Evolutionary conservation across 768 basidiomycete species (phyloP).

Genomic region (Dacryopinax primogenitus): DNA sequence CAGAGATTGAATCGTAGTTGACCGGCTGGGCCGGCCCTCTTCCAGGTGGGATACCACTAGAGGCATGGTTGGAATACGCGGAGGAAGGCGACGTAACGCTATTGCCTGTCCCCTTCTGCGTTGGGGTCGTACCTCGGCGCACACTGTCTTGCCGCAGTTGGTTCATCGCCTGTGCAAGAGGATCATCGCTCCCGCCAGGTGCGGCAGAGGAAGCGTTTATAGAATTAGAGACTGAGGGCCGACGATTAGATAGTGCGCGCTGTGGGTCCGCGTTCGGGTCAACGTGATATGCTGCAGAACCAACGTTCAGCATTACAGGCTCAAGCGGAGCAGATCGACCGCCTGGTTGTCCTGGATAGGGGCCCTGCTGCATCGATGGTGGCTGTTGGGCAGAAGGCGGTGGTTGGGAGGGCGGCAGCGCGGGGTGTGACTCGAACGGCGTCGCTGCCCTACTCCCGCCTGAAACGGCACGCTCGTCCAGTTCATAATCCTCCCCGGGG

Average conservation of each 20-base stretch:
- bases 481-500: not conserved
- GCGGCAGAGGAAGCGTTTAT: constrained; percentile 25
- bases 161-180: constrained; percentile 15
- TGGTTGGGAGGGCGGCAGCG: not conserved
- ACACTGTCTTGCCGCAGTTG: constrained; percentile 11
- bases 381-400: constrained; percentile 8
- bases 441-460: not conserved
- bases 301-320: constrained; percentile 58
- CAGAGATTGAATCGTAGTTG: constrained; percentile 65
- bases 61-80: not conserved
- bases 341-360: constrained; percentile 17
- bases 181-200: constrained; percentile 18
- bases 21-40: constrained; percentile 22
- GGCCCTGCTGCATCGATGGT: constrained; percentile 21
- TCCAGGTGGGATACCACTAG: not conserved
- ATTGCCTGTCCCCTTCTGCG: not conserved
- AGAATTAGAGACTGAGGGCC: constrained; percentile 18
- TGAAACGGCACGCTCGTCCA: not conserved
- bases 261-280: constrained; percentile 58
- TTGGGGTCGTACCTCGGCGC: constrained; percentile 5
- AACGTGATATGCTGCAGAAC: constrained; percentile 51
- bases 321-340: constrained; percentile 38
- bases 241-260: constrained; percentile 17
- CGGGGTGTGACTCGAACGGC: not conserved
- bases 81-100: not conserved